Conservation (phyloP, 164 flowering plant species). For the Stephania cephalantha region DNA sequence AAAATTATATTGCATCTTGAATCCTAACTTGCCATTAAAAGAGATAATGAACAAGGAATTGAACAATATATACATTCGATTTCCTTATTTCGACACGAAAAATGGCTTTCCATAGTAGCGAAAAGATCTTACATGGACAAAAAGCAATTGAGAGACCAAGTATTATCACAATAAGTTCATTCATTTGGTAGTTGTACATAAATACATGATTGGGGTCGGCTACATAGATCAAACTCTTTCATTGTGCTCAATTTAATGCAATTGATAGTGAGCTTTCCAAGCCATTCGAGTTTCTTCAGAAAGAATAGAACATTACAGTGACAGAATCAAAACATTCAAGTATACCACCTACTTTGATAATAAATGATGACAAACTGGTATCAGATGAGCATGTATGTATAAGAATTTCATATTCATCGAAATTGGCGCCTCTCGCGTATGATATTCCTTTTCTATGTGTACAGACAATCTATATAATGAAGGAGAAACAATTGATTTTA, state of each 20-base stretch:
- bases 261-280: no score
- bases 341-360: background rate
- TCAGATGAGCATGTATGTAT: background rate
- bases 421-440: background rate
- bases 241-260: no score
- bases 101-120: no score
- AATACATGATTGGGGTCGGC: background rate
- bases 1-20: background rate
- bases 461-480: background rate
- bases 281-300: background rate
- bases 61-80: background rate
- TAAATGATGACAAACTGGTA: background rate
- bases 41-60: background rate
- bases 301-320: background rate
- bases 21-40: background rate
- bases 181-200: background rate
- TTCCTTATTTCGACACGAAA: no score
- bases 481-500: background rate
- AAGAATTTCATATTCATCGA: background rate
- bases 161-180: background rate
- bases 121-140: no score
- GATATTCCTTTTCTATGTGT: background rate
- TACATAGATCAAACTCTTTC: no score
- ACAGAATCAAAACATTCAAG: background rate
- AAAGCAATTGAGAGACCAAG: background rate